phyloP scores from a whole-genome alignment of 768 basidiomycete genomes.

The Suillus discolor region DNA sequence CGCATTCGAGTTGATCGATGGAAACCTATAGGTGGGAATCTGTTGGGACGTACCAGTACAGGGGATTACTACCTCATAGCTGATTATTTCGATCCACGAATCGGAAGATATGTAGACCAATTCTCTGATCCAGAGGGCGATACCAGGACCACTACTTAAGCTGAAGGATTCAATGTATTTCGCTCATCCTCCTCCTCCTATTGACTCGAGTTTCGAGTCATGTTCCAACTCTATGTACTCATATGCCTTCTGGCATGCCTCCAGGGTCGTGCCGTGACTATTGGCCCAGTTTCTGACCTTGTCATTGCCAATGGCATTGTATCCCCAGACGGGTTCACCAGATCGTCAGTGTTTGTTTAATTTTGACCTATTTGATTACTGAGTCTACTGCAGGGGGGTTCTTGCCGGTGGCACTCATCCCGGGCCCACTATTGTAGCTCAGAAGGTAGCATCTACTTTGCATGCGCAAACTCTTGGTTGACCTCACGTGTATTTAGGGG shows the following conservation, averaged over 20 bases:
- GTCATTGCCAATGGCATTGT: not conserved
- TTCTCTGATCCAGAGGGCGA: not conserved
- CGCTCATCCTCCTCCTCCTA: not conserved
- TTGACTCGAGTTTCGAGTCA: not conserved
- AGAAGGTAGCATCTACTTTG: not conserved
- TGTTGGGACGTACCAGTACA: too few species aligned
- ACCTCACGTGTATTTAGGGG: not conserved
- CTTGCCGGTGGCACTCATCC: not conserved
- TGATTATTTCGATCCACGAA: not conserved
- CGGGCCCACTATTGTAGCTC: not conserved
- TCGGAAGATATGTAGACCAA: not conserved
- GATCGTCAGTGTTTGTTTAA: not conserved
- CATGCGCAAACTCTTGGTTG: not conserved
- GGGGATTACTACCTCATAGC: not conserved
- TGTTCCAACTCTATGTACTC: not conserved
- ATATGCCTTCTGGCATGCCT: not conserved
- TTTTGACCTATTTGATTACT: not conserved
- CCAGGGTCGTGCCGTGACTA: not conserved
- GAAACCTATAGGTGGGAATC: too few species aligned
- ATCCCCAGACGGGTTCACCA: not conserved
- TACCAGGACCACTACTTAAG: not conserved
- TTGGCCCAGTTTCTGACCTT: constrained; percentile 1
- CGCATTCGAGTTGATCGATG: too few species aligned
- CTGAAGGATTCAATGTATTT: not conserved
- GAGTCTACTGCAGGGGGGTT: not conserved